Conservation (phyloP, 2,329 filamentous ascomycete genomes). For the Berkeleyomyces basicola region DNA sequence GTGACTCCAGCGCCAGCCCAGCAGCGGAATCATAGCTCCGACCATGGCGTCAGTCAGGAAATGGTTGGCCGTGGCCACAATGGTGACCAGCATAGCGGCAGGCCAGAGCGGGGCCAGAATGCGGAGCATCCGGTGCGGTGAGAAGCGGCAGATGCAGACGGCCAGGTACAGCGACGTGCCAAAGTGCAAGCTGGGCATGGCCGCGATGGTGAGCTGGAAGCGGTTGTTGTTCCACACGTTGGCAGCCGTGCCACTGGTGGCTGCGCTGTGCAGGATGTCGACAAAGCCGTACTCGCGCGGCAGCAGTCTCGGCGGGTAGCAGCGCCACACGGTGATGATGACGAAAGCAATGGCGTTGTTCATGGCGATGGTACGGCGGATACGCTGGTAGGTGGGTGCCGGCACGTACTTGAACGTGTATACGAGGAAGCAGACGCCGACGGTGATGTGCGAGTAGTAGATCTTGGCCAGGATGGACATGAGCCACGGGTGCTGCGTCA, state of each 20-base stretch:
- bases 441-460: conserved; percentile 30
- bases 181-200: conserved; percentile 33
- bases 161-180: conserved; percentile 25
- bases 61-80: conserved; percentile 26
- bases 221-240: conserved; percentile 28
- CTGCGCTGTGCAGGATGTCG: conserved; percentile 26
- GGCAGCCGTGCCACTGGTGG: conserved; percentile 15
- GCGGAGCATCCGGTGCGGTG: conserved; percentile 24
- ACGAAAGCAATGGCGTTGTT: conserved; percentile 32
- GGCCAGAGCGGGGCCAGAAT: conserved; percentile 27
- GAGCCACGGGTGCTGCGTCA: conserved; percentile 22
- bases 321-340: conserved; percentile 30
- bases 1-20: conserved; percentile 22
- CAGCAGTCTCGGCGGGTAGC: conserved; percentile 32
- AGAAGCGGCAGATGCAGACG: conserved; percentile 22
- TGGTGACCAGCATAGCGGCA: conserved; percentile 25
- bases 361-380: conserved; percentile 31
- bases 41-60: conserved; percentile 24
- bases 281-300: conserved; percentile 29
- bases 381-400: conserved; percentile 23
- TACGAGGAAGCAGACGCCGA: conserved; percentile 30
- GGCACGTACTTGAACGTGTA: conserved; percentile 31
- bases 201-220: conserved; percentile 31
- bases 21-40: conserved; percentile 20
- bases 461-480: conserved; percentile 26